Conservation (phyloP, 2,329 filamentous ascomycete genomes). For the Colletotrichum sp. region DNA sequence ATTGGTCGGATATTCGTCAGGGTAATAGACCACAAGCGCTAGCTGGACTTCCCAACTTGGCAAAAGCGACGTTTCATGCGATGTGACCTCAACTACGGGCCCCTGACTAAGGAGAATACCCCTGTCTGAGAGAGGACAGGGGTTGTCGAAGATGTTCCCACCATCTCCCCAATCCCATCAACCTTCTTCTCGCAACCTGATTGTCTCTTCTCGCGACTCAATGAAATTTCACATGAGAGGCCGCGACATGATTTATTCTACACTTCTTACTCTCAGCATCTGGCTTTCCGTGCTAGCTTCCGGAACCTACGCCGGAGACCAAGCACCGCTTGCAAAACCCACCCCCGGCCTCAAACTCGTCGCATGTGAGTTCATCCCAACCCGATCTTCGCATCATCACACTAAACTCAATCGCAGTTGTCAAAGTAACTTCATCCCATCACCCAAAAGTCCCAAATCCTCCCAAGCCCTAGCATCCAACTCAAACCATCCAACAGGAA, state of each 20-base stretch:
- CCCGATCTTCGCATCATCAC: neutral
- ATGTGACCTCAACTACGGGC: neutral
- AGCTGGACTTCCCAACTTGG: neutral
- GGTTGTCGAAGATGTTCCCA: neutral
- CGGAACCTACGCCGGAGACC: neutral
- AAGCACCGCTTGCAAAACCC: neutral
- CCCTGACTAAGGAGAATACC: neutral
- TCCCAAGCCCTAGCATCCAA: neutral
- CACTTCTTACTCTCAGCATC: neutral
- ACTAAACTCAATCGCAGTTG: neutral
- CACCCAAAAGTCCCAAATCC: neutral
- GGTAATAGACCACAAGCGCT: neutral
- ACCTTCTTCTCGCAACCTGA: neutral
- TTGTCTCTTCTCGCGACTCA: neutral
- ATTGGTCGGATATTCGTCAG: neutral
- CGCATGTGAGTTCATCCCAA: conserved; percentile 1
- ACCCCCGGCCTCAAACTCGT: neutral
- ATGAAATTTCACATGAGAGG: neutral
- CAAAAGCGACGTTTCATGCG: neutral
- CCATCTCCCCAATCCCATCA: neutral
- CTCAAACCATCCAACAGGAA: neutral
- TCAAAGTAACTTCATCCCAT: neutral
- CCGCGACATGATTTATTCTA: neutral
- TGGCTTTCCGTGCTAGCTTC: neutral
- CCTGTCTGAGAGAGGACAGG: neutral